Percentiles rank a stretch among this genome's conserved stretches.
Conservation (phyloP, 1,139 yeast genomes). For the Torulaspora pretoriensis region DNA sequence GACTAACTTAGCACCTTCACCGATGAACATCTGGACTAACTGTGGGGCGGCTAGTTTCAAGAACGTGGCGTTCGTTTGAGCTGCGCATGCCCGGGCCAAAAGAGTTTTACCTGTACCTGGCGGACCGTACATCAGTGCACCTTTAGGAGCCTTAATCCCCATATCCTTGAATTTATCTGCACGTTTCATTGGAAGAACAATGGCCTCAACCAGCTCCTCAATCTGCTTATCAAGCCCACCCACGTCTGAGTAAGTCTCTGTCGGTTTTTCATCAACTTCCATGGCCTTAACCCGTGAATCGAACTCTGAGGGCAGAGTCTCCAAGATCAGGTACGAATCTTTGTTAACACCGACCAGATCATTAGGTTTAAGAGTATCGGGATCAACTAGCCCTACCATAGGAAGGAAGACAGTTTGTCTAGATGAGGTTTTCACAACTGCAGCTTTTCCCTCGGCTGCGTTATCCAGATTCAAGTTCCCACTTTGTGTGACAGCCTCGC, state of each 20-base stretch:
- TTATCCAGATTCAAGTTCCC: constrained; percentile 94
- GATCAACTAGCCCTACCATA: constrained; percentile 90
- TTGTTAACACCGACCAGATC: constrained; percentile 97
- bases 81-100: constrained; percentile 98
- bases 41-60: constrained; percentile 97
- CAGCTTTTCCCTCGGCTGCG: constrained; percentile 90
- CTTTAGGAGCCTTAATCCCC: constrained; percentile 93
- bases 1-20: constrained; percentile 97
- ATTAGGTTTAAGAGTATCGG: constrained; percentile 83
- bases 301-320: constrained; percentile 93
- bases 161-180: constrained; percentile 90
- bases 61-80: constrained; percentile 97
- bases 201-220: constrained; percentile 96
- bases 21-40: constrained; percentile 97
- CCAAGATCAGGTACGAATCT: constrained; percentile 89
- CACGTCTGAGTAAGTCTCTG: constrained; percentile 93
- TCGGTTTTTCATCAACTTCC: constrained; percentile 99
- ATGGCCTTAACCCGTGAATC: constrained; percentile 97
- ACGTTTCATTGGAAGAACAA: constrained; percentile 96
- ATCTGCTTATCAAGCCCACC: constrained; percentile 98
- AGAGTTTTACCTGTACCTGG: constrained; percentile 99
- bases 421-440: constrained; percentile 95
- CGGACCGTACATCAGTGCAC: constrained; percentile 98
- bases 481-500: constrained; percentile 73
- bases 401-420: constrained; percentile 97